These are phyloP conservation scores for Coemansia sp. DNA, from an alignment of 192 early-diverging fungal genomes.

Conservation along the genomic window DNA sequence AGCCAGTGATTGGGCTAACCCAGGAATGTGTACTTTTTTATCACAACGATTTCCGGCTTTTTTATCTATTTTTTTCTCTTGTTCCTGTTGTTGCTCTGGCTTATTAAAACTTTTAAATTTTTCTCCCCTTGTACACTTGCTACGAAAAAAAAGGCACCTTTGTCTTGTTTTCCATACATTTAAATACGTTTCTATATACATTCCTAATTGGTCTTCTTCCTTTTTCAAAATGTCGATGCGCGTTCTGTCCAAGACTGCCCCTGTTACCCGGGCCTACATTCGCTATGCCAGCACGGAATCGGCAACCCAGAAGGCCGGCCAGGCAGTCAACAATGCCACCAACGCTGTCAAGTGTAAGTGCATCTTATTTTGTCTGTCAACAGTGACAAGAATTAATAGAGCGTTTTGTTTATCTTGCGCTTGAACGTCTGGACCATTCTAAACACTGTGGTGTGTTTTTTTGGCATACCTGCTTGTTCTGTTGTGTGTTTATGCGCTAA, in stretches of 20 bases:
- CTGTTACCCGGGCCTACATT: conserved; percentile 49
- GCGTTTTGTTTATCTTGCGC: no score
- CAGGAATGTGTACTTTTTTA: not conserved
- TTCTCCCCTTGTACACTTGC: not conserved
- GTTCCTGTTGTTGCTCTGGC: not conserved
- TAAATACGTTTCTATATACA: not conserved
- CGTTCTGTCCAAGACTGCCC: conserved; percentile 43
- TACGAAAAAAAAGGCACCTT: not conserved
- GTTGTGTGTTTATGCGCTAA: not conserved
- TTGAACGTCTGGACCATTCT: no score
- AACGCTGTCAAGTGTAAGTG: conserved; percentile 45
- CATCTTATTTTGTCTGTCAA: not conserved
- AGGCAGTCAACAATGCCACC: conserved; percentile 38
- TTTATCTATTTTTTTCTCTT: conserved; percentile 8
- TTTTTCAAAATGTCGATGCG: conserved; percentile 43
- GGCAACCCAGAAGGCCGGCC: conserved; percentile 42
- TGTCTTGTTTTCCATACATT: not conserved
- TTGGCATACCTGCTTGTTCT: not conserved
- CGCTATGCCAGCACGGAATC: conserved; percentile 57
- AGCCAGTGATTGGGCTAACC: not conserved
- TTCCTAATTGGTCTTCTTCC: not conserved
- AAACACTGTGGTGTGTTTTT: not conserved
- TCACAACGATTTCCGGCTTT: not conserved
- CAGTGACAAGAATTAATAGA: not conserved
- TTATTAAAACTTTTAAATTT: not conserved